phyloP scores from a whole-genome alignment of 208 protist species.

The Trypanosoma lewisi region DNA sequence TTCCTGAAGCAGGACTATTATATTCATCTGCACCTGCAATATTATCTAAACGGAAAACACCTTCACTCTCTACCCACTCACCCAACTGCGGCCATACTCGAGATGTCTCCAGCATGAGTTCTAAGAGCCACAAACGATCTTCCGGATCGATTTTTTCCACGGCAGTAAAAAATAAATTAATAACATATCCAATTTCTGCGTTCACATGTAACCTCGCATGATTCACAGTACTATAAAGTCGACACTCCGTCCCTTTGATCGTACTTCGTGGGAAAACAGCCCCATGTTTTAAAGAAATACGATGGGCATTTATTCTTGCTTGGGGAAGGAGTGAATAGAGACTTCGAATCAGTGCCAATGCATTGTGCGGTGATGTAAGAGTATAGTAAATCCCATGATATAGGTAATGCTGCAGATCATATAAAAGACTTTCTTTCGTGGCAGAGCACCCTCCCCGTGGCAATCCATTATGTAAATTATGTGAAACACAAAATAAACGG shows the following conservation, averaged over 20 bases:
- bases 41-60: slow-evolving; percentile 81
- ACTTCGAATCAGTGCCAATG: slow-evolving; percentile 64
- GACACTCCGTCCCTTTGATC: slow-evolving; percentile 63
- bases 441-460: slow-evolving; percentile 62
- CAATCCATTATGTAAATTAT: slow-evolving; percentile 69
- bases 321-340: slow-evolving; percentile 74
- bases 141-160: slow-evolving; percentile 43
- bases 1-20: slow-evolving; percentile 71
- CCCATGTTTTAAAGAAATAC: slow-evolving; percentile 60
- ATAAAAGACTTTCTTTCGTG: slow-evolving; percentile 60
- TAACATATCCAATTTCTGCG: slow-evolving; percentile 78
- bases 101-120: slow-evolving; percentile 87
- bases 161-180: slow-evolving; percentile 67
- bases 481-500: slow-evolving; percentile 66
- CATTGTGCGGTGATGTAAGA: slow-evolving; percentile 56
- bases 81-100: slow-evolving; percentile 84
- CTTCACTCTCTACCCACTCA: slow-evolving; percentile 78
- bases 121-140: slow-evolving; percentile 68
- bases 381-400: slow-evolving; percentile 87
- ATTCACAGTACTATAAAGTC: slow-evolving; percentile 48
- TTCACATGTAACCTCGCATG: slow-evolving; percentile 78
- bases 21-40: slow-evolving; percentile 83
- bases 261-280: slow-evolving; percentile 78
- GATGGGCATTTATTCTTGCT: slow-evolving; percentile 62
- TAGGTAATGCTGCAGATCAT: slow-evolving; percentile 78